Percentiles rank a stretch among this genome's conserved stretches.
Conservation (phyloP, 2,329 filamentous ascomycete species). For the Stemphylium beticola region DNA sequence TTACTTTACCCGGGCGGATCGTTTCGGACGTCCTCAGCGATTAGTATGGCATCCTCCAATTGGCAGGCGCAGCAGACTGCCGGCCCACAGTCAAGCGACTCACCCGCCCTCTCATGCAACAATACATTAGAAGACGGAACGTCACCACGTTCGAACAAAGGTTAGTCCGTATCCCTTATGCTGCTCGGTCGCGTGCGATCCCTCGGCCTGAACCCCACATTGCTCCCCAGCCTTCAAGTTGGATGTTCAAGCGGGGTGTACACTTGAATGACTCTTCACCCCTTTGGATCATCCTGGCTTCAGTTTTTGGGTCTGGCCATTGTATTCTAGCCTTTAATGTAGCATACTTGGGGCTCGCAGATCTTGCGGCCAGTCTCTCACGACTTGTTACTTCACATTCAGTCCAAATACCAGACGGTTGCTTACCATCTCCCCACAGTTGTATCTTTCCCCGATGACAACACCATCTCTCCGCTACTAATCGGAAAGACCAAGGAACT, state of each 20-base stretch:
- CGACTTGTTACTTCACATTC: not conserved
- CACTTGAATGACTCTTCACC: not conserved
- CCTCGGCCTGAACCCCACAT: too few relatives aligned
- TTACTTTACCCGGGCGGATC: slow-evolving; percentile 8
- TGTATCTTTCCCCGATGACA: slow-evolving; percentile 56
- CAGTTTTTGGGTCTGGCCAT: not conserved
- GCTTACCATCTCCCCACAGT: slow-evolving; percentile 44
- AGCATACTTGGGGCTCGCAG: not conserved
- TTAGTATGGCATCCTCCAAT: slow-evolving; percentile 38
- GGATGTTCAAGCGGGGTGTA: not conserved
- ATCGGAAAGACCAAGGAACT: slow-evolving; percentile 54
- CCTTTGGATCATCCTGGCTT: not conserved
- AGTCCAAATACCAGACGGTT: slow-evolving; percentile 8
- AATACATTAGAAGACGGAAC: slow-evolving; percentile 29
- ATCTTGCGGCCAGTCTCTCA: not conserved
- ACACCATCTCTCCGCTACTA: slow-evolving; percentile 54
- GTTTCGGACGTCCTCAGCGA: slow-evolving; percentile 1
- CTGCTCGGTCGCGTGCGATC: not conserved
- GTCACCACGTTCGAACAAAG: slow-evolving; percentile 43
- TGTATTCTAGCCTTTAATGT: not conserved
- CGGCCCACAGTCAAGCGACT: slow-evolving; percentile 27
- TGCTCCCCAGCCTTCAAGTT: not conserved
- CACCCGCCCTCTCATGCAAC: slow-evolving; percentile 20
- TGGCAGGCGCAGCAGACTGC: slow-evolving; percentile 26
- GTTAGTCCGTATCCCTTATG: slow-evolving; percentile 28